phyloP scores from a whole-genome alignment of 2,329 filamentous ascomycete genomes.

The Chaetomiaceae sp. region DNA sequence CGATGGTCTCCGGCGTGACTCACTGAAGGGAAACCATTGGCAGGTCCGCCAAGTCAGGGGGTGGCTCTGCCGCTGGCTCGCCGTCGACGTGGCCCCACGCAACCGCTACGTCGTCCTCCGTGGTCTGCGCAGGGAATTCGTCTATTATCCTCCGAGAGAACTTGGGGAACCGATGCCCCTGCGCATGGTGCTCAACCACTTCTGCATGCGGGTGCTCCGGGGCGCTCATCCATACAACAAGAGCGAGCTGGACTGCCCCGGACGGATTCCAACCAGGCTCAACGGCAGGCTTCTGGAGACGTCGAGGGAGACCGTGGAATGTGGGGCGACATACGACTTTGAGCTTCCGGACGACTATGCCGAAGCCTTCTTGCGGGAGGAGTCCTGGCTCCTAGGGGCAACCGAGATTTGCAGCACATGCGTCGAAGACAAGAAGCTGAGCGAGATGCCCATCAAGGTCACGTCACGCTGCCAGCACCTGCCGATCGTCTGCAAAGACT shows the following conservation, averaged over 20 bases:
- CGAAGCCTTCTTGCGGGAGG: conserved; percentile 29
- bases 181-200: conserved; percentile 11
- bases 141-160: conserved; percentile 28
- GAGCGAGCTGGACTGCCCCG: neutral
- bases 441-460: conserved; percentile 32
- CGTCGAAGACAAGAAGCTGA: conserved; percentile 33
- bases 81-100: conserved; percentile 24
- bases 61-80: conserved; percentile 34
- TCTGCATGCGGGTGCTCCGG: conserved; percentile 17
- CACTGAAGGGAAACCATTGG: conserved; percentile 34
- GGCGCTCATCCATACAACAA: conserved; percentile 8
- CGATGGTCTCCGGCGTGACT: conserved; percentile 30
- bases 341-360: conserved; percentile 28
- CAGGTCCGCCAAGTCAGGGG: conserved; percentile 25
- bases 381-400: conserved; percentile 32
- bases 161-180: neutral
- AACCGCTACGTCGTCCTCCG: conserved; percentile 29
- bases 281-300: conserved; percentile 11
- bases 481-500: conserved; percentile 32
- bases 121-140: conserved; percentile 32
- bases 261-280: conserved; percentile 8
- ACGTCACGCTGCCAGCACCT: conserved; percentile 29
- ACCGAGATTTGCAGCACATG: conserved; percentile 33
- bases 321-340: conserved; percentile 31
- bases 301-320: conserved; percentile 14